These are phyloP conservation scores for Voacanga thouarsii DNA, from an alignment of 257 asterid species.

Conservation along the genomic window DNA sequence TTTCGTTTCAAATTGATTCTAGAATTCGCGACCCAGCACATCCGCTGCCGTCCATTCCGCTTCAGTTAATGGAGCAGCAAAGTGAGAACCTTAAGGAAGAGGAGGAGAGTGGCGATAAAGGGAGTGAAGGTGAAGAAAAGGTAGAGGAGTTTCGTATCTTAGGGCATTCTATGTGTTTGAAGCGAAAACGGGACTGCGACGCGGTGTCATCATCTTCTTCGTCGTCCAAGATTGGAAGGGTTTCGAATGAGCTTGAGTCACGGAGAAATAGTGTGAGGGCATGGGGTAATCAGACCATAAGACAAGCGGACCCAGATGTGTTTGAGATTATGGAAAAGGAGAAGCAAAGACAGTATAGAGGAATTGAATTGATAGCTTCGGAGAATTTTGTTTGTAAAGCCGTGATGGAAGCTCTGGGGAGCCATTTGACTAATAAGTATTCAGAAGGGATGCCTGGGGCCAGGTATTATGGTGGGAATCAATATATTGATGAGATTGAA, in stretches of 20 bases:
- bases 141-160: conserved; percentile 36
- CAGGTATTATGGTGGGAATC: conserved; percentile 79
- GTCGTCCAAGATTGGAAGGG: conserved; percentile 34
- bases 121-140: conserved; percentile 24
- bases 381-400: conserved; percentile 87
- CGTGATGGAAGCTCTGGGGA: conserved; percentile 81
- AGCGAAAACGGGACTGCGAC: conserved; percentile 30
- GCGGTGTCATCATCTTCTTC: conserved; percentile 28
- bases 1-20: conserved; percentile 64
- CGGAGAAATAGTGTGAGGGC: conserved; percentile 53
- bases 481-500: conserved; percentile 83
- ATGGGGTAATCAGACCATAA: conserved; percentile 84
- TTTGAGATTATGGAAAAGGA: conserved; percentile 76
- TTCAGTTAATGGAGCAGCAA: conserved; percentile 61
- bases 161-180: conserved; percentile 41
- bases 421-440: conserved; percentile 81
- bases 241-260: conserved; percentile 43
- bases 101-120: conserved; percentile 8
- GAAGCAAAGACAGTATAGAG: conserved; percentile 72
- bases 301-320: conserved; percentile 64
- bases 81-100: conserved; percentile 12
- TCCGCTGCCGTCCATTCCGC: conserved; percentile 51
- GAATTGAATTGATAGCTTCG: conserved; percentile 83
- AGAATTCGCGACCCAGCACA: conserved; percentile 34
- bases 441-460: conserved; percentile 88